Evolutionary conservation across 2,329 filamentous ascomycete genomes (phyloP).

Genomic region (Aureobasidium namibiae): DNA sequence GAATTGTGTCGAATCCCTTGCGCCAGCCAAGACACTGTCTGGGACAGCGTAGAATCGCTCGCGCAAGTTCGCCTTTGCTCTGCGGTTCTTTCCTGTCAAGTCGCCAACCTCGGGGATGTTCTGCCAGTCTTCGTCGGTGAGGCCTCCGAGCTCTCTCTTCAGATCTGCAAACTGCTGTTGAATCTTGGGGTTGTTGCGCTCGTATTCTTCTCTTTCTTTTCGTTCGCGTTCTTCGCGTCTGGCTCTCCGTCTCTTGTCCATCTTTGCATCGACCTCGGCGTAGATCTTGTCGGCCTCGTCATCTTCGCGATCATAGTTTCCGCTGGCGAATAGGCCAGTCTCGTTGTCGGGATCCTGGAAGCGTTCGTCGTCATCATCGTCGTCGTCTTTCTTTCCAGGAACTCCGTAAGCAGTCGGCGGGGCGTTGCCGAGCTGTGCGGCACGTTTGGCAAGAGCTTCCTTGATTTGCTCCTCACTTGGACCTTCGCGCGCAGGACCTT

Average conservation of each 20-base stretch:
- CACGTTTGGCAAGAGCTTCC: constrained; percentile 89
- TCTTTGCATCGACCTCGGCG: constrained; percentile 90
- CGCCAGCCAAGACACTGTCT: constrained; percentile 86
- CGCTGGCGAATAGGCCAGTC: constrained; percentile 87
- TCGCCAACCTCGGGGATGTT: constrained; percentile 93
- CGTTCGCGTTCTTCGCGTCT: constrained; percentile 88
- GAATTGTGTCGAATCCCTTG: constrained; percentile 70
- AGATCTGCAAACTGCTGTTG: constrained; percentile 95
- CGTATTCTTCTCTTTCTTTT: constrained; percentile 87
- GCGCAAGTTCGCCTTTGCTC: constrained; percentile 72
- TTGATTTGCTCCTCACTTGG: constrained; percentile 98
- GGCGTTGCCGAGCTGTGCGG: constrained; percentile 68
- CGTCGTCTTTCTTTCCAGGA: constrained; percentile 59
- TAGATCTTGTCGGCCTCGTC: constrained; percentile 97
- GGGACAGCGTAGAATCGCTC: constrained; percentile 87
- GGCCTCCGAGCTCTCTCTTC: constrained; percentile 78
- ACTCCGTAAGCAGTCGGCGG: constrained; percentile 66
- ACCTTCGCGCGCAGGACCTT: constrained; percentile 82
- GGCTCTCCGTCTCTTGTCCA: constrained; percentile 75
- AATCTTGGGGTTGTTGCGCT: constrained; percentile 95
- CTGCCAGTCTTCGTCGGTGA: constrained; percentile 95
- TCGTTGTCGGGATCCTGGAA: constrained; percentile 98
- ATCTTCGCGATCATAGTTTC: constrained; percentile 93
- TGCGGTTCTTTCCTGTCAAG: constrained; percentile 85
- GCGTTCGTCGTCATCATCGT: constrained; percentile 67